These are phyloP conservation scores for Tilletiopsis washingtonensis DNA, from an alignment of 1,284 basidiomycete genomes.

Conservation along the genomic window DNA sequence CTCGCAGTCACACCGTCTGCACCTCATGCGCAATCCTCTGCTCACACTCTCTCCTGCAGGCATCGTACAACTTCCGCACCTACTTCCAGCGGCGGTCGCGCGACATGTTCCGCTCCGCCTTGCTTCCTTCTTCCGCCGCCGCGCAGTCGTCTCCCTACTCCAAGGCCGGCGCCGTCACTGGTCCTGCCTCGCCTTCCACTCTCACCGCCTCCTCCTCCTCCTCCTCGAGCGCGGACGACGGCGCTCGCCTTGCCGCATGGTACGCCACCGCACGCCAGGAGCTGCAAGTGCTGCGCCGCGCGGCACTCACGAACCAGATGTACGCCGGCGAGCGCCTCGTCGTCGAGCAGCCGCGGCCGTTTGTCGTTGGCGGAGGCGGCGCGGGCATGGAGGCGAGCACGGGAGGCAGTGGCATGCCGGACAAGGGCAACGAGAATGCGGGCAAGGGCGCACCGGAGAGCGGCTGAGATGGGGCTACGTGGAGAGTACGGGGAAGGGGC, in stretches of 20 bases:
- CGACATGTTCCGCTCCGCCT: slow-evolving; percentile 39
- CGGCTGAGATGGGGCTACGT: no score
- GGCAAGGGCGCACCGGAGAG: slow-evolving; percentile 7
- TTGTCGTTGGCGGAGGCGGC: slow-evolving; percentile 35
- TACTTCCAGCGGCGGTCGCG: slow-evolving; percentile 44
- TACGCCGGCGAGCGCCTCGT: slow-evolving; percentile 45
- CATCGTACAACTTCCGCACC: slow-evolving; percentile 46
- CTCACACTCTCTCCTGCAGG: no score
- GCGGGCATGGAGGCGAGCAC: slow-evolving; percentile 8
- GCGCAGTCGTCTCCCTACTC: slow-evolving; percentile 30
- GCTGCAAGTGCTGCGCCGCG: slow-evolving; percentile 26
- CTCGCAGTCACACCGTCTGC: no score
- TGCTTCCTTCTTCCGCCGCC: slow-evolving; percentile 21
- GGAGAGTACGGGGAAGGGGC: no score
- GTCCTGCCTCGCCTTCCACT: slow-evolving; percentile 25
- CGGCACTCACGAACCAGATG: slow-evolving; percentile 41
- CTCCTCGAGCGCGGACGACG: neutral
- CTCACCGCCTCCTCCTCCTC: slow-evolving; percentile 16
- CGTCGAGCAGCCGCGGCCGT: slow-evolving; percentile 31
- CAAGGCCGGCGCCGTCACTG: slow-evolving; percentile 26
- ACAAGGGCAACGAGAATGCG: neutral
- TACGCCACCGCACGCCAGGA: slow-evolving; percentile 15
- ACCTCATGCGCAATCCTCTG: no score
- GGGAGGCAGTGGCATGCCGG: slow-evolving; percentile 8
- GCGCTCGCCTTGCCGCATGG: slow-evolving; percentile 5